Conservation (phyloP, 2,329 filamentous ascomycete genomes). For the Fusarium keratoplasticum region DNA sequence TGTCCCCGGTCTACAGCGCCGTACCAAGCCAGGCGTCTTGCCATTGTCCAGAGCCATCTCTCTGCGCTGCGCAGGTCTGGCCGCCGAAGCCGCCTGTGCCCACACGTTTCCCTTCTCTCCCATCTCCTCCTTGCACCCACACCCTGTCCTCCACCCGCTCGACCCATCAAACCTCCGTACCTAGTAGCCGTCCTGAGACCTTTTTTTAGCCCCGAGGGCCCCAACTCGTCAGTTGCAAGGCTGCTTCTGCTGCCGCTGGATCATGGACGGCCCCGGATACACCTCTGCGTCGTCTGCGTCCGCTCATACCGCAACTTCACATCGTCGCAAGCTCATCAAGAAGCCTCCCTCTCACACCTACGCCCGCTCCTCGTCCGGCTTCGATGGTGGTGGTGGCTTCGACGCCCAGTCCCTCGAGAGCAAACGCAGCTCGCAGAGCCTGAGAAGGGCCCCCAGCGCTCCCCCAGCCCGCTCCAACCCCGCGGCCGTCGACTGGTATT, state of each 20-base stretch:
- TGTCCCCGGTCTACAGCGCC: conserved; percentile 16
- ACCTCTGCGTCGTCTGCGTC: conserved; percentile 43
- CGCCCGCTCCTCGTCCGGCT: conserved; percentile 59
- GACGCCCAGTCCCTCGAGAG: conserved; percentile 69
- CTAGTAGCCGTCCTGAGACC: conserved; percentile 42
- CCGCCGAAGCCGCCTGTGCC: conserved; percentile 28
- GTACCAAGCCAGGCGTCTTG: conserved; percentile 30
- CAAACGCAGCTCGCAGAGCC: conserved; percentile 73
- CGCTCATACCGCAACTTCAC: conserved; percentile 59
- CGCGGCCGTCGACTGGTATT: conserved; percentile 62
- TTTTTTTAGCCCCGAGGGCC: conserved; percentile 41
- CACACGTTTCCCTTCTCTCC: conserved; percentile 3
- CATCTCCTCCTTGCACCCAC: conserved; percentile 42
- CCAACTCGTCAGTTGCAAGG: conserved; percentile 36
- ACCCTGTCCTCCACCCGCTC: conserved; percentile 42
- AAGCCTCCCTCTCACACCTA: conserved; percentile 66
- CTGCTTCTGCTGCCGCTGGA: conserved; percentile 46
- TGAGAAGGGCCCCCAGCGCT: conserved; percentile 71
- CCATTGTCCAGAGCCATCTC: conserved; percentile 25
- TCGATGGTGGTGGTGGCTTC: conserved; percentile 59
- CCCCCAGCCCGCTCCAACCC: conserved; percentile 61
- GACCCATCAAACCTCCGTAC: conserved; percentile 43
- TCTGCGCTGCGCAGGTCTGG: conserved; percentile 7
- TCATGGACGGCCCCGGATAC: conserved; percentile 61
- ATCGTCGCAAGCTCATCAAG: conserved; percentile 73